phyloP scores from a whole-genome alignment of 345 rosid species.

The Citrus sp. region DNA sequence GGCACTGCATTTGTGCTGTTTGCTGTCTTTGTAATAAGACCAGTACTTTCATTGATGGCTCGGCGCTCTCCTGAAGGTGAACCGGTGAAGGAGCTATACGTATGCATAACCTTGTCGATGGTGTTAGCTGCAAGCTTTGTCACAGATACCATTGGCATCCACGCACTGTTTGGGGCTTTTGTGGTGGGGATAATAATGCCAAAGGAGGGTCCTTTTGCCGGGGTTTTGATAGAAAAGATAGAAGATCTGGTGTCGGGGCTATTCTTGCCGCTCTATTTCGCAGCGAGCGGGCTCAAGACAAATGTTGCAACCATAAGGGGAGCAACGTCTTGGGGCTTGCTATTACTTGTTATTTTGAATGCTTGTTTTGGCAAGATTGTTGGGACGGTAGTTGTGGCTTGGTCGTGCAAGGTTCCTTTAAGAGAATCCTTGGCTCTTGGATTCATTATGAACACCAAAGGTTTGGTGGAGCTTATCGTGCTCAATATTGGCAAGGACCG shows the following conservation, averaged over 20 bases:
- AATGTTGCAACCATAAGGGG: slow-evolving; percentile 39
- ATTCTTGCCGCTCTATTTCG: slow-evolving; percentile 42
- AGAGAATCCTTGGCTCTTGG: slow-evolving; percentile 36
- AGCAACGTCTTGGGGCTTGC: slow-evolving; percentile 41
- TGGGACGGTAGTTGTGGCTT: slow-evolving; percentile 24
- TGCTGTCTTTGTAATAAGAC: slow-evolving; percentile 18
- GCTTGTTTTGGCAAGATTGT: slow-evolving; percentile 45
- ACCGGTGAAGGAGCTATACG: slow-evolving; percentile 43
- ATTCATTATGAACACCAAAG: slow-evolving; percentile 51
- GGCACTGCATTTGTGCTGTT: slow-evolving; percentile 31
- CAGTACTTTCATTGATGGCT: slow-evolving; percentile 26
- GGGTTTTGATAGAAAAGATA: slow-evolving; percentile 39
- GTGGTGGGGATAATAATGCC: slow-evolving; percentile 42
- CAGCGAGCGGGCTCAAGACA: slow-evolving; percentile 42
- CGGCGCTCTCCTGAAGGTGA: slow-evolving; percentile 40
- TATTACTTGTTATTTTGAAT: slow-evolving; percentile 33
- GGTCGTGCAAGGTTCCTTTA: slow-evolving; percentile 25
- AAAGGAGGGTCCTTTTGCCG: slow-evolving; percentile 41
- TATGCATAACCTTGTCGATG: slow-evolving; percentile 31
- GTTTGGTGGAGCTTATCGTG: slow-evolving; percentile 47
- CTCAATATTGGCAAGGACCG: slow-evolving; percentile 50
- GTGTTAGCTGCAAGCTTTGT: slow-evolving; percentile 35
- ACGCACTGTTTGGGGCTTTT: slow-evolving; percentile 46
- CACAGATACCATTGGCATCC: slow-evolving; percentile 46
- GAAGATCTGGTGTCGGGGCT: slow-evolving; percentile 47